Evolutionary conservation across 768 basidiomycete genomes (phyloP).

Genomic region (Hemileccinum impolitum): DNA sequence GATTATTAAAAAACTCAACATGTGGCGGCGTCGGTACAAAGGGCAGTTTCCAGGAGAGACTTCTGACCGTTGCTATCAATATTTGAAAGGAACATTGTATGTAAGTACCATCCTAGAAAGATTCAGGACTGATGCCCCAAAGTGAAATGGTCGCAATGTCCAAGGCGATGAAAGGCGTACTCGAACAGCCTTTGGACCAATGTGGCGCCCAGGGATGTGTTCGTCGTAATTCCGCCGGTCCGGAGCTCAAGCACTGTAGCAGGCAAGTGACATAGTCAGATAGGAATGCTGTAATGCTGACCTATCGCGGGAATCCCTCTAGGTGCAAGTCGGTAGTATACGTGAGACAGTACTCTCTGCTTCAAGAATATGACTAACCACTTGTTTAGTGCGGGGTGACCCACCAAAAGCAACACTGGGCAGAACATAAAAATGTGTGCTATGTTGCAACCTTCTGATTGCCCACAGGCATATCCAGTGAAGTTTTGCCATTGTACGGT

Average conservation of each 20-base stretch:
- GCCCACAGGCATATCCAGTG: not conserved
- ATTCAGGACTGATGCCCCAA: not conserved
- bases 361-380: not conserved
- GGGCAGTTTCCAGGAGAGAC: slow-evolving; percentile 34
- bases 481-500: too few relatives aligned
- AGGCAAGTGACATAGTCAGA: slow-evolving; percentile 22
- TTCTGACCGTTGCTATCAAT: slow-evolving; percentile 35
- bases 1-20: slow-evolving; percentile 32
- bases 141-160: slow-evolving; percentile 32
- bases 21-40: slow-evolving; percentile 30
- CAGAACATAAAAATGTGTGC: slow-evolving; percentile 34
- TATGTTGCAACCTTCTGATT: slow-evolving; percentile 33
- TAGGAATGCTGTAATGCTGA: not conserved
- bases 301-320: not conserved
- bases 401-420: slow-evolving; percentile 40
- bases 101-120: not conserved
- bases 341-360: slow-evolving; percentile 27
- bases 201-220: slow-evolving; percentile 34
- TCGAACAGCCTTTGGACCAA: slow-evolving; percentile 28
- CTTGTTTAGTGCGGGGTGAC: slow-evolving; percentile 30
- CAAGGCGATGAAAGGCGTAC: slow-evolving; percentile 25
- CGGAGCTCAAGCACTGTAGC: slow-evolving; percentile 36
- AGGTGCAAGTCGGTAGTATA: slow-evolving; percentile 44
- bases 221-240: slow-evolving; percentile 10
- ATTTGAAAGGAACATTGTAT: slow-evolving; percentile 31